These are phyloP conservation scores for Aurifilum marmelostoma DNA, from an alignment of 2,329 filamentous ascomycete genomes.

Conservation along the genomic window DNA sequence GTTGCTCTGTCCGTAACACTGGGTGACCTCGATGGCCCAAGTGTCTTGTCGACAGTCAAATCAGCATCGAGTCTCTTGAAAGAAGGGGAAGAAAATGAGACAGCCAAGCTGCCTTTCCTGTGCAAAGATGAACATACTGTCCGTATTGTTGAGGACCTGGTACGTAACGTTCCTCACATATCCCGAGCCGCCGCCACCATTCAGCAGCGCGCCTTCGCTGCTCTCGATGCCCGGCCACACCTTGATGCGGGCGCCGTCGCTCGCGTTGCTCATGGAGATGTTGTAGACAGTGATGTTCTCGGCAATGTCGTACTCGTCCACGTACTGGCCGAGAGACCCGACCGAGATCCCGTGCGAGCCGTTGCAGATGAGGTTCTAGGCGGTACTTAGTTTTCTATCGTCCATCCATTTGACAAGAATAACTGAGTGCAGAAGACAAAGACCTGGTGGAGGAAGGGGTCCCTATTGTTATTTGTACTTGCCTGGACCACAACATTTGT, in stretches of 20 bases:
- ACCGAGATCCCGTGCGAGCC: conserved; percentile 66
- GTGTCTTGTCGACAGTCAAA: neutral
- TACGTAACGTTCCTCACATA: conserved; percentile 48
- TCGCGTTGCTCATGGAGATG: conserved; percentile 50
- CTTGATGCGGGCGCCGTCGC: conserved; percentile 65
- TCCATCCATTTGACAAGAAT: no score
- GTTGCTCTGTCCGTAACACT: conserved; percentile 56
- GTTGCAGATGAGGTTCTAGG: conserved; percentile 63
- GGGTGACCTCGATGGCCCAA: conserved; percentile 63
- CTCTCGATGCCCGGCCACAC: conserved; percentile 48
- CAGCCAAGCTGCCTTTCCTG: neutral
- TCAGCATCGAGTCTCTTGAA: neutral
- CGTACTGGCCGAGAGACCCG: conserved; percentile 63
- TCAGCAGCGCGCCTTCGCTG: conserved; percentile 13
- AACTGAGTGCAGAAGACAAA: neutral
- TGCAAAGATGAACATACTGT: conserved; percentile 50
- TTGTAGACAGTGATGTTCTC: conserved; percentile 59
- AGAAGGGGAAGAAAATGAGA: neutral
- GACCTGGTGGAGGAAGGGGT: no score
- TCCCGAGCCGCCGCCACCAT: conserved; percentile 24
- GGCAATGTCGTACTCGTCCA: conserved; percentile 59
- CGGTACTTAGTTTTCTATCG: conserved; percentile 29
- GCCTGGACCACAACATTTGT: conserved; percentile 62
- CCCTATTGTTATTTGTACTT: conserved; percentile 39
- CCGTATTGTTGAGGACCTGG: conserved; percentile 58